Base-by-base conservation (phyloP, 2,329 filamentous ascomycete species). In the Scopulariopsis brevicaulis region DNA sequence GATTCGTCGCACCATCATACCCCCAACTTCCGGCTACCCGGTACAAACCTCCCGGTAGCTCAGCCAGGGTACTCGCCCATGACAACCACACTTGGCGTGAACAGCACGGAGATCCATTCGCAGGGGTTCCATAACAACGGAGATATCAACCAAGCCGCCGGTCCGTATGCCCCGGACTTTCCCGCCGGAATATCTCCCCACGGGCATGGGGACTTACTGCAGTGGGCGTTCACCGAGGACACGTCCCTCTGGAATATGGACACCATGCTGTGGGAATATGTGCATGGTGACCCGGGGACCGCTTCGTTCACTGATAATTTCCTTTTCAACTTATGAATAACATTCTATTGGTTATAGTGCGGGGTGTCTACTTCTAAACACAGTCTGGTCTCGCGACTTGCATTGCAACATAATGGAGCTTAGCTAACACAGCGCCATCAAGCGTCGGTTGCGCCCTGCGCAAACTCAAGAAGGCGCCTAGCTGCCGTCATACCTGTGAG, bases 401-500 rank as follows among this genome's bases (percentile, higher is more conserved):
- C 28, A 32, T 32, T 8, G 8, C 4, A 32, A 4, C 28, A 32
- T 32, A 8, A 32, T 32, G 4, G 28, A 32, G 28, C 28, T 4
- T 8, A 32, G 8, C 28, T 32, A 8, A 8, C 28, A 4, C 28
- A 32, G 28, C 4, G 4, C 28, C 8, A 32, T 32, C 28, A 32
- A 32, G 28, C 37, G 18, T 14, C 18, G 15, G 8, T 14, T 18
- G 40, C 14, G 11, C n/a, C 18, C 20, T 50, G 46, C 10, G 46
- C 46, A 22, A 61, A 56, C 20, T 22, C n/a, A 22, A 50, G 20
- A 6, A 50, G 46, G 22, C 46, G 46, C 20, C 11, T 50, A 0
- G 62, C 67, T 1, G 68, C 68, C 1, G 65, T 66, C 54, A 65
- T 62, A 0, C 64, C 67, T 0, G 68, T 68, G 22, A 67, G 62